Evolutionary conservation across 208 protist species (phyloP).

Genomic region (Leishmania turanica): DNA sequence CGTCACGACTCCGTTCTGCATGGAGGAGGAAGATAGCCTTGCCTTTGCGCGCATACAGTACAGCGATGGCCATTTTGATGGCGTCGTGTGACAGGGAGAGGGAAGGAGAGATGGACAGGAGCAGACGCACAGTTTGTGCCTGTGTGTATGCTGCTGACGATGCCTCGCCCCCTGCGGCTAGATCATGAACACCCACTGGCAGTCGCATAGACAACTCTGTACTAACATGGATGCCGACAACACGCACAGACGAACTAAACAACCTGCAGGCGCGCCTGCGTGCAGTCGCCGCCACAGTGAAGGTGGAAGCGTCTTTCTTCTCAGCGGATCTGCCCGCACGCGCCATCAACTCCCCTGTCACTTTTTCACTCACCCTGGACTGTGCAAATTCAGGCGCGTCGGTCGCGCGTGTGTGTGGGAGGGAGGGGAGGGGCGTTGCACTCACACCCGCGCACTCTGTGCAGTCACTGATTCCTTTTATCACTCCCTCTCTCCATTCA

Average conservation of each 20-base stretch:
- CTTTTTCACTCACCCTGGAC: neutral
- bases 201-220: neutral
- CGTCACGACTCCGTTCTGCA: neutral
- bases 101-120: neutral
- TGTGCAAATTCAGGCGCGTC: neutral
- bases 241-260: neutral
- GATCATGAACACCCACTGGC: neutral
- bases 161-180: neutral
- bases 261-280: neutral
- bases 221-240: neutral
- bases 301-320: neutral
- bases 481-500: neutral
- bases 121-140: neutral
- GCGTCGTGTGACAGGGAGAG: neutral
- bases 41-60: neutral
- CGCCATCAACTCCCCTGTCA: neutral
- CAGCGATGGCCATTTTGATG: neutral
- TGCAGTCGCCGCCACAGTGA: neutral
- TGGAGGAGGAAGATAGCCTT: neutral
- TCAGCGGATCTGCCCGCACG: neutral
- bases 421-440: neutral
- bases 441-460: neutral
- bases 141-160: neutral
- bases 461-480: neutral
- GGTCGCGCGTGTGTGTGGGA: neutral